Percentiles rank a stretch among this genome's conserved stretches.
Conservation (phyloP, 352 stramenopile species). For the Phytophthora pinifolia region DNA sequence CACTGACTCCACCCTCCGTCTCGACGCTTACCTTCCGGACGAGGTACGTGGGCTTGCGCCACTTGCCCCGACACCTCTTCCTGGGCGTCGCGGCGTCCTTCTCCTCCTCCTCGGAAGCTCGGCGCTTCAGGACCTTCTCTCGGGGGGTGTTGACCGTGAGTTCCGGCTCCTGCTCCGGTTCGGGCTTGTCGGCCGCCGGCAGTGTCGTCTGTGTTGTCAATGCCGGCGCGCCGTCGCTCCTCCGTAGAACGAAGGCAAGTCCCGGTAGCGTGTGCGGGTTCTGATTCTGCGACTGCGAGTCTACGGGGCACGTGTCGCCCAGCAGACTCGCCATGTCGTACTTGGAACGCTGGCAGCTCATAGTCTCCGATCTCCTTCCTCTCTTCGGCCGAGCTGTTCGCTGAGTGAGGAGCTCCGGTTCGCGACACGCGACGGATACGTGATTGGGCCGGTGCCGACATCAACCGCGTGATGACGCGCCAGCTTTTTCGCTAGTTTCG, state of each 20-base stretch:
- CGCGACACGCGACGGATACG: neutral
- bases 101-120: slow-evolving; percentile 21
- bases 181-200: neutral
- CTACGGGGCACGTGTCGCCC: neutral
- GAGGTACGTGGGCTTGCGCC: slow-evolving; percentile 43
- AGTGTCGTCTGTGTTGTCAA: neutral
- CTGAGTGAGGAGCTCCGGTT: slow-evolving; percentile 8
- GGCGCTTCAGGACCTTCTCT: slow-evolving; percentile 6
- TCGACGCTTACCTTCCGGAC: slow-evolving; percentile 31
- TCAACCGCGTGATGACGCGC: slow-evolving; percentile 6
- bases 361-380: neutral
- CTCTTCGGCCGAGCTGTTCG: slow-evolving; percentile 7
- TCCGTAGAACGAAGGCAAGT: slow-evolving; percentile 18
- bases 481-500: neutral
- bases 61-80: slow-evolving; percentile 28
- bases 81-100: slow-evolving; percentile 1
- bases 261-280: slow-evolving; percentile 11
- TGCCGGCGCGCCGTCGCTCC: neutral
- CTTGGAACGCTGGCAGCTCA: slow-evolving; percentile 8
- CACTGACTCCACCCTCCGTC: neutral
- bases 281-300: neutral
- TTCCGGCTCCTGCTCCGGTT: neutral
- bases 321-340: slow-evolving; percentile 27
- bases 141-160: neutral
- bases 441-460: slow-evolving; percentile 10